Evolutionary conservation across 2,329 filamentous ascomycete genomes (phyloP).

Genomic region (Diaporthe sp.): DNA sequence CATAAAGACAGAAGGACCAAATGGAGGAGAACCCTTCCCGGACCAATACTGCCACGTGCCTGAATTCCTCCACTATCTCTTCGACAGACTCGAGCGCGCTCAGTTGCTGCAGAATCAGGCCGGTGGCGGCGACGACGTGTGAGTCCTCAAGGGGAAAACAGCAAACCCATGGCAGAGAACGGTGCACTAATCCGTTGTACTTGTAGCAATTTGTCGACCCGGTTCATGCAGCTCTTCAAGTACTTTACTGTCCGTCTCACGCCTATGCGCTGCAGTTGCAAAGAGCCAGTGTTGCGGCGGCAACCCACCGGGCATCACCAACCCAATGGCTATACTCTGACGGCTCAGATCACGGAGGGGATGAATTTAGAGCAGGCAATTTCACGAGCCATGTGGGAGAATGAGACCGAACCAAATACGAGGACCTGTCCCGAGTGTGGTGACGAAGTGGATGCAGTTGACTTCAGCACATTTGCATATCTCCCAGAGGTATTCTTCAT

Average conservation of each 20-base stretch:
- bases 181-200: not conserved
- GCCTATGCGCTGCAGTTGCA: not conserved
- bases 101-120: not conserved
- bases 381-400: not conserved
- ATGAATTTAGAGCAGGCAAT: not conserved
- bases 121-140: not conserved
- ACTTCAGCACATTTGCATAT: not conserved
- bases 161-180: too few species aligned
- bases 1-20: not conserved
- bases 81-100: not conserved
- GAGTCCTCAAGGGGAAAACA: too few species aligned
- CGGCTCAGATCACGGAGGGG: not conserved
- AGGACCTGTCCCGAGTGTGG: not conserved
- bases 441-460: not conserved
- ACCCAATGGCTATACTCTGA: not conserved
- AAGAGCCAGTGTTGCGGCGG: not conserved
- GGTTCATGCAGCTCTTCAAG: conserved; percentile 12
- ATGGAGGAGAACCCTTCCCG: not conserved
- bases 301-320: not conserved
- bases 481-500: not conserved
- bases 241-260: not conserved
- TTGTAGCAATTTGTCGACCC: not conserved
- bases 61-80: not conserved
- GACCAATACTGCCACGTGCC: not conserved
- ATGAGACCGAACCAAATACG: not conserved